These are phyloP conservation scores for Glonium stellatum DNA, from an alignment of 495 filamentous ascomycete genomes.

Conservation along the genomic window DNA sequence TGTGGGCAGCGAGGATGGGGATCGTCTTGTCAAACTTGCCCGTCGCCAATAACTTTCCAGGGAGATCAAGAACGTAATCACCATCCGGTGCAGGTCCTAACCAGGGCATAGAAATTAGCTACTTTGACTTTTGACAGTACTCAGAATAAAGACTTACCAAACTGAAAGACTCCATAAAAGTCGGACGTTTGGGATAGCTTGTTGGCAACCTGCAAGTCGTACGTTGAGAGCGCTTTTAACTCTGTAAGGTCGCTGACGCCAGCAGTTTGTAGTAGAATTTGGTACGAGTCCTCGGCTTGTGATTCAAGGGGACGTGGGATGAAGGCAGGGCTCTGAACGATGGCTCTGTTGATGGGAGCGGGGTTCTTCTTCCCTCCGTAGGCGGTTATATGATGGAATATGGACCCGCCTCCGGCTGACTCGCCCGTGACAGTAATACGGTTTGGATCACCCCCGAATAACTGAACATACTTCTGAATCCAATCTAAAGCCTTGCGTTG, in stretches of 20 bases:
- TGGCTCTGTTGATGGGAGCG: not conserved
- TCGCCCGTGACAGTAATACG: conserved; percentile 62
- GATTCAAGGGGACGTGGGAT: not conserved
- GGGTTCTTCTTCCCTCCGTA: too few species aligned
- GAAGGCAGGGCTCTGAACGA: not conserved
- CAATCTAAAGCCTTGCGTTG: conserved; percentile 40
- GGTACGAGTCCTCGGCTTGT: not conserved
- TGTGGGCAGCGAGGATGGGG: not conserved
- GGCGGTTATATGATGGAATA: not conserved
- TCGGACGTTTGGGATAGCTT: too few species aligned
- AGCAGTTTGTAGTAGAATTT: not conserved
- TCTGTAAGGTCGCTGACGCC: not conserved
- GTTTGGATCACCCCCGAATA: conserved; percentile 31
- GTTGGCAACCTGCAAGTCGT: too few species aligned
- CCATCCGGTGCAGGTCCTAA: not conserved
- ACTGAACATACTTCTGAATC: conserved; percentile 32
- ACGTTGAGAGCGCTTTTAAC: not conserved
- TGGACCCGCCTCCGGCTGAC: conserved; percentile 59
- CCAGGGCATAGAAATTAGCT: not conserved
- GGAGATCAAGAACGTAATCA: not conserved
- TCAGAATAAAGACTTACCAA: not conserved
- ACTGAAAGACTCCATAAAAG: not conserved
- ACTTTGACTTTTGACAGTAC: not conserved
- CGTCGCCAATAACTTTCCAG: not conserved
- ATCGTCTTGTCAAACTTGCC: not conserved